A percentile compares a stretch with the other conserved stretches of the same genome.
Conservation (phyloP, 495 filamentous ascomycete species). For the Tuber melanosporum region DNA sequence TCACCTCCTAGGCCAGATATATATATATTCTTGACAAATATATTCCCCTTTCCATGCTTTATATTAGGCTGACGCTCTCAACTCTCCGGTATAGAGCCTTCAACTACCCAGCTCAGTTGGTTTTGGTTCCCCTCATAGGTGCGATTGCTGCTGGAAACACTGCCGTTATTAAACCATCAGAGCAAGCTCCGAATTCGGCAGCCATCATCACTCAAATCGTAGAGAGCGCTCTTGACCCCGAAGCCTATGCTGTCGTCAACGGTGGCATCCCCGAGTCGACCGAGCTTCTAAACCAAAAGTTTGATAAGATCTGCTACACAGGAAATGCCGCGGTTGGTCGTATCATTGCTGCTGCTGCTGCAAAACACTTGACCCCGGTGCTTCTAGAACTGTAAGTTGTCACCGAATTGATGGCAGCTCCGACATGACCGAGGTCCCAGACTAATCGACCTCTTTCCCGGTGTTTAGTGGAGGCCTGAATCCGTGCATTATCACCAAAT, state of each 20-base stretch:
- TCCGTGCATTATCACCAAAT: conserved; percentile 80
- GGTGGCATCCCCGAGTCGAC: conserved; percentile 75
- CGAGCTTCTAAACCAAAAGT: conserved; percentile 74
- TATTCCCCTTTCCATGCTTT: neutral
- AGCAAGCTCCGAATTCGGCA: conserved; percentile 66
- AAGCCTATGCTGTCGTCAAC: conserved; percentile 70
- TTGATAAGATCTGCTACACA: conserved; percentile 98
- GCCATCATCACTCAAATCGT: conserved; percentile 62
- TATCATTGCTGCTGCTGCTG: conserved; percentile 86
- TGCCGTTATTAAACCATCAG: conserved; percentile 80
- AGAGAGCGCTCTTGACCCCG: conserved; percentile 65
- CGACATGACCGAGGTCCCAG: neutral
- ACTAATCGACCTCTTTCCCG: neutral
- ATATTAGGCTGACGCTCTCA: neutral
- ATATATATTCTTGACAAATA: neutral
- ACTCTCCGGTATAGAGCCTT: conserved; percentile 53
- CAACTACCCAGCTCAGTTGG: conserved; percentile 86
- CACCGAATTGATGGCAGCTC: neutral
- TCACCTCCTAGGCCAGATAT: neutral
- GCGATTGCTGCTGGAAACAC: conserved; percentile 90
- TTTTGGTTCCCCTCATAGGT: conserved; percentile 70
- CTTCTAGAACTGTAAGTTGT: conserved; percentile 60
- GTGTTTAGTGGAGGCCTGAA: conserved; percentile 62
- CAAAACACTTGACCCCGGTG: conserved; percentile 83
- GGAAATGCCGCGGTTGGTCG: conserved; percentile 67